Conservation (phyloP, 2,329 filamentous ascomycete species). For the Venturia carpophila region DNA sequence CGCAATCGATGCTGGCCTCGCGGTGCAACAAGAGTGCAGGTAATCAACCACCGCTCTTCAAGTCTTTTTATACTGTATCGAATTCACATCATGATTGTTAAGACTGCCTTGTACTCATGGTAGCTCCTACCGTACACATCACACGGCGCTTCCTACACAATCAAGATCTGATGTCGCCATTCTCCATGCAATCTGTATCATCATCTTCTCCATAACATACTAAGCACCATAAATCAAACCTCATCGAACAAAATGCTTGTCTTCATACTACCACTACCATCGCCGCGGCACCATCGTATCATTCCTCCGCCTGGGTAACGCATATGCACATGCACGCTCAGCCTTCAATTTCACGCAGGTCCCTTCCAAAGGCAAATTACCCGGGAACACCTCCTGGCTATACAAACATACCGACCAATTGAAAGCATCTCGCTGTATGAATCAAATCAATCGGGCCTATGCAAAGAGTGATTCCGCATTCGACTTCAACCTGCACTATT, state of each 20-base stretch:
- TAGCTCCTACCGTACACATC: too few species aligned
- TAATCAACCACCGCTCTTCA: not conserved
- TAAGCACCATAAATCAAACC: not conserved
- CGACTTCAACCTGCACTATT: too few species aligned
- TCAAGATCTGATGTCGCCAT: not conserved
- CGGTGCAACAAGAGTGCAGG: not conserved
- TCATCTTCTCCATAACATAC: not conserved
- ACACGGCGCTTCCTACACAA: too few species aligned
- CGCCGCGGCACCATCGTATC: not conserved
- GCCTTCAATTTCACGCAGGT: not conserved
- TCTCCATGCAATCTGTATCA: not conserved
- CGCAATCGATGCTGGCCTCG: constrained; percentile 22
- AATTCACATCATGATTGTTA: too few species aligned
- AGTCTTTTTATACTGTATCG: too few species aligned
- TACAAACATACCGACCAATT: not conserved
- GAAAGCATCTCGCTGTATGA: not conserved
- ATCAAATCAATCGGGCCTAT: not conserved
- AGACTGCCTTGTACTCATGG: too few species aligned
- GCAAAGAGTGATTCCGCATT: not conserved
- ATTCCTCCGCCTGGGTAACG: not conserved
- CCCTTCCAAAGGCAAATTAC: not conserved
- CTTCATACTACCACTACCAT: not conserved
- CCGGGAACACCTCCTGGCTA: not conserved
- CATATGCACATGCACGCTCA: not conserved
- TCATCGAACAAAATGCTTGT: not conserved